These are phyloP conservation scores for Achaetomium macrosporum DNA, from an alignment of 2,329 filamentous ascomycete genomes.

Conservation along the genomic window DNA sequence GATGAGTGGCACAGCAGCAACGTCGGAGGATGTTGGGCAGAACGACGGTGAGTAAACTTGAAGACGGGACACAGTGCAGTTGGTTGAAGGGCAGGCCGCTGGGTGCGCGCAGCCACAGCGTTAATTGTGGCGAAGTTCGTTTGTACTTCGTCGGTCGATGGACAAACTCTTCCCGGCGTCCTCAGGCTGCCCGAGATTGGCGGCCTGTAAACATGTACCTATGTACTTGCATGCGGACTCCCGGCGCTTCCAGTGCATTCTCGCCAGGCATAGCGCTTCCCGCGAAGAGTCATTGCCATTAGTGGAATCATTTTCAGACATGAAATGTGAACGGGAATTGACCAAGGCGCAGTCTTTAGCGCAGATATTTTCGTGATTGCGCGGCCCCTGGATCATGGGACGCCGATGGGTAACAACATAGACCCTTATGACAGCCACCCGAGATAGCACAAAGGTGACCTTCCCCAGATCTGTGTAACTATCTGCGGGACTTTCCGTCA, in stretches of 20 bases:
- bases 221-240: not conserved
- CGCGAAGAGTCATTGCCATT: not conserved
- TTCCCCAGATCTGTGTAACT: conserved; percentile 1
- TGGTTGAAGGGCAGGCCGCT: no score
- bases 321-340: not conserved
- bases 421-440: not conserved
- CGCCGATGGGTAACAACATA: not conserved
- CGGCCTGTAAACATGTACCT: not conserved
- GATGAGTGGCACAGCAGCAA: no score
- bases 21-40: no score
- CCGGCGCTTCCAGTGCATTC: conserved; percentile 2
- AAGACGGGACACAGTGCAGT: no score
- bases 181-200: not conserved
- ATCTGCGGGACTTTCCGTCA: not conserved
- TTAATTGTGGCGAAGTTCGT: no score
- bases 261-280: not conserved
- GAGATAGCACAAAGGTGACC: not conserved
- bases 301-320: not conserved
- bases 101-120: no score
- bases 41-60: no score
- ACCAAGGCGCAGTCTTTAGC: not conserved
- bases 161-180: no score
- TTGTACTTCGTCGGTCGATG: no score
- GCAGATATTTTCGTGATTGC: conserved; percentile 1
- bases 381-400: not conserved